Base-by-base conservation (phyloP, 1,284 basidiomycete species). In the Heterobasidion parviporum region DNA sequence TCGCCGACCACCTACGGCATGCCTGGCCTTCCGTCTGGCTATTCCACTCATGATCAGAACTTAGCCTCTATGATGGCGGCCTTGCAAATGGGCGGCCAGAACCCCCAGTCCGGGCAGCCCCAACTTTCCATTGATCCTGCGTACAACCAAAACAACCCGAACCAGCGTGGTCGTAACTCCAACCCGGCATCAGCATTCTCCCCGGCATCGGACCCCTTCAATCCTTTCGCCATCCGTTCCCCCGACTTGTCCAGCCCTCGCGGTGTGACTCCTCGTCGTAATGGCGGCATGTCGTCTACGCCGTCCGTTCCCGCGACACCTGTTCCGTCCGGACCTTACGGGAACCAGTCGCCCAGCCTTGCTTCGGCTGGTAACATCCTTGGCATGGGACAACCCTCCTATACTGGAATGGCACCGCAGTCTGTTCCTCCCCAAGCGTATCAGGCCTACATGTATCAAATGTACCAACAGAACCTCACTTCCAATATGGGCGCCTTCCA, bases 1-100 rank as follows among this genome's bases (percentile, higher is more conserved):
- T 63, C 77, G 44, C 81, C 83, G 62, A 77, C 67, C 59, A 75
- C 74, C 48, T 87, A 78, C 61, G 82, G 81, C 51, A 79, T 89
- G 61, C 85, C 87, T 41, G 86, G 87, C 4, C 71, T 90, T 52
- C 86, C 87, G 12, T 81, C 85, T 14, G 87, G 86, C 35, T 91
- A 90, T 65, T 85, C 88, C 7, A 81, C 84, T 52, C 89, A 83
- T 59, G 87, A 91, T 63, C 87, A 90, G 67, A 87, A 87, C 16
- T 72, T 92, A 53, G 88, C 89, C 55, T 89, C 87, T 15, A 91
- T 92, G 87, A 92, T 91, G 88, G 89, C 89, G 38, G 85, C 89
- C 9, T 72, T 92, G 61, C 87, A 90, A 69, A 90, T 90, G 87
- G 89, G 88, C 61, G 87, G 86, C 43, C 87, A 89, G 68, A 88